Percentiles rank a stretch among this genome's conserved stretches.
Evolutionary conservation across 2,329 filamentous ascomycete genomes (phyloP).

Genomic region (Penicillium sp.): DNA sequence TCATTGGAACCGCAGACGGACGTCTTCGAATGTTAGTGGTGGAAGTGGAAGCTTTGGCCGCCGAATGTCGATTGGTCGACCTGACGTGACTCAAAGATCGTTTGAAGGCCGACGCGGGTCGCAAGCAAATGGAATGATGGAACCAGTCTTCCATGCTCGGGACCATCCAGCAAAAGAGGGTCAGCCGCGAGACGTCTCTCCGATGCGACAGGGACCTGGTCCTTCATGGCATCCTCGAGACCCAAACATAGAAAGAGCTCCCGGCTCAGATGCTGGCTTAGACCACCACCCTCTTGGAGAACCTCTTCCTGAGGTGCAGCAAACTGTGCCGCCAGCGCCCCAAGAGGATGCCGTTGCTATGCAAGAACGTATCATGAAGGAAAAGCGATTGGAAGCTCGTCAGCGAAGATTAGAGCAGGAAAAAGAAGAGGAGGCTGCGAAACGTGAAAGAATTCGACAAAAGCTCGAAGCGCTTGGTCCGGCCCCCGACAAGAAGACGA

Average conservation of each 20-base stretch:
- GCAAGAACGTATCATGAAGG: slow-evolving; percentile 66
- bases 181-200: slow-evolving; percentile 26
- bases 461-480: slow-evolving; percentile 61
- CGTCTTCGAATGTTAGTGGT: slow-evolving; percentile 90
- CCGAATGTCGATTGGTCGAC: slow-evolving; percentile 62
- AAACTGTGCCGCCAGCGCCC: slow-evolving; percentile 24
- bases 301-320: slow-evolving; percentile 25
- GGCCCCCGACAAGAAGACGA: slow-evolving; percentile 43
- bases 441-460: slow-evolving; percentile 61
- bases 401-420: slow-evolving; percentile 60
- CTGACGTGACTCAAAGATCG: slow-evolving; percentile 46
- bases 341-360: slow-evolving; percentile 53
- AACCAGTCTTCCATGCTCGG: slow-evolving; percentile 36
- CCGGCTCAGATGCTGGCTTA: slow-evolving; percentile 25
- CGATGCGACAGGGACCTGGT: slow-evolving; percentile 31
- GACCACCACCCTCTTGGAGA: slow-evolving; percentile 27
- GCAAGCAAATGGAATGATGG: slow-evolving; percentile 41
- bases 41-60: slow-evolving; percentile 74
- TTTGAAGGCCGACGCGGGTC: slow-evolving; percentile 48
- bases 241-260: slow-evolving; percentile 32
- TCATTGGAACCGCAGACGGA: slow-evolving; percentile 75
- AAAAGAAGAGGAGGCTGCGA: slow-evolving; percentile 61
- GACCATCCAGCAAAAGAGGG: slow-evolving; percentile 33
- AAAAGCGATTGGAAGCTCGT: slow-evolving; percentile 62
- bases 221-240: slow-evolving; percentile 38